Evolutionary conservation across 139 green algal species (phyloP), one percentile per base, ranked within the genome.

Genomic region (Pycnococcus provasolii): DNA sequence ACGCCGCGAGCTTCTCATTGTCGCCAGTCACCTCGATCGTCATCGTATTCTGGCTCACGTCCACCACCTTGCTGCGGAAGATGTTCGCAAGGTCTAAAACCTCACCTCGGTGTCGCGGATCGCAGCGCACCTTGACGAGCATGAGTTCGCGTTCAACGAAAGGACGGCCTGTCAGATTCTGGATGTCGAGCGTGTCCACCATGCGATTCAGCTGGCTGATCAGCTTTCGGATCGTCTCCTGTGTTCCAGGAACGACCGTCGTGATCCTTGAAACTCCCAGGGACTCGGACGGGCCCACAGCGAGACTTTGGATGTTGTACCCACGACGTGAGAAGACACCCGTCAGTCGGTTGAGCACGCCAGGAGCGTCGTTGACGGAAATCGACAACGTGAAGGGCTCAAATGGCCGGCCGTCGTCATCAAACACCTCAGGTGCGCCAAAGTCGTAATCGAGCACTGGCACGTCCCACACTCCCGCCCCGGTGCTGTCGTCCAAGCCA

Each of bases 291-390:
- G 86, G 86, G 26, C 92, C 92, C 79, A 98, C 92, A 58, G 91
- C 92, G 62, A 98, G 77, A 4, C 72, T 79, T 81, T 98, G 91
- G 42, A 98, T 77, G 79, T 97, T 98, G 86, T 96, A 98, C 45
- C 93, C 91, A n/a, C 92, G 85, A 43, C 92, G 81, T 1, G 93
- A 85, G 73, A 99, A 88, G 45, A 98, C 88, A 44, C 84, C 84
- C 0, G 92, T 98, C 47, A 98, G 87, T 74, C 86, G 72, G 76
- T 96, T 95, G 15, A 98, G 83, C 44, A 98, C 91, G 40, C 92
- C 92, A 0, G 92, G 83, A 50, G 81, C 67, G 68, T 99, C 88
- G 58, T 84, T 51, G 43, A 99, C 91, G 59, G 92, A 80, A 42
- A 98, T 87, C 45, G 71, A 84, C 41, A 99, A 81, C 3, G 85